A percentile compares a stretch with the other conserved stretches of the same genome.
phyloP scores from a whole-genome alignment of 202 grass and related monocot genomes.

The Carex arenaria region DNA sequence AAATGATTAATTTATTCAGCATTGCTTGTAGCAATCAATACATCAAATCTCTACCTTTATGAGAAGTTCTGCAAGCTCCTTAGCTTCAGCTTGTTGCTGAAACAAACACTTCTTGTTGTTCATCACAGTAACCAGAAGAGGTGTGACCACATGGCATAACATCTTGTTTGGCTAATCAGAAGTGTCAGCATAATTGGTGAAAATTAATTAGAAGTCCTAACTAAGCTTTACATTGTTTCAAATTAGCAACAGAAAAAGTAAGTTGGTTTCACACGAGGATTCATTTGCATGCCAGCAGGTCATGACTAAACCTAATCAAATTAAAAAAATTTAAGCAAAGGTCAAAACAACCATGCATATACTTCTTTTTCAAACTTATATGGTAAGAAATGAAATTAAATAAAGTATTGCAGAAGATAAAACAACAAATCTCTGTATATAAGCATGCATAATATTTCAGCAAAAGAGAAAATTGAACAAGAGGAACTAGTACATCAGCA shows the following conservation, averaged over 20 bases:
- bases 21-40: too few species aligned
- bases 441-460: background rate
- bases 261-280: background rate
- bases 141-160: background rate
- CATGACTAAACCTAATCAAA: background rate
- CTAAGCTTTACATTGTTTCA: background rate
- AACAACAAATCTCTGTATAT: background rate
- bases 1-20: too few species aligned
- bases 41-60: background rate
- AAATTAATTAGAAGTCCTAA: background rate
- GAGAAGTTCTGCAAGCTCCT: constrained; percentile 15
- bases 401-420: background rate
- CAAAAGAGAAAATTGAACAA: background rate
- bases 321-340: background rate
- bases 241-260: background rate
- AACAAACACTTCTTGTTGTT: constrained; percentile 10
- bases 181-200: background rate
- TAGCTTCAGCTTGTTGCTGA: background rate
- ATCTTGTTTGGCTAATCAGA: background rate
- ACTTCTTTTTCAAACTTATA: background rate
- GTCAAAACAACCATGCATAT: background rate
- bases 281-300: background rate
- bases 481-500: constrained; percentile 11
- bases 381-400: background rate
- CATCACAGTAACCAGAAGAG: constrained; percentile 5